Base-by-base conservation (phyloP, 768 basidiomycete genomes). In the Suillus discolor region DNA sequence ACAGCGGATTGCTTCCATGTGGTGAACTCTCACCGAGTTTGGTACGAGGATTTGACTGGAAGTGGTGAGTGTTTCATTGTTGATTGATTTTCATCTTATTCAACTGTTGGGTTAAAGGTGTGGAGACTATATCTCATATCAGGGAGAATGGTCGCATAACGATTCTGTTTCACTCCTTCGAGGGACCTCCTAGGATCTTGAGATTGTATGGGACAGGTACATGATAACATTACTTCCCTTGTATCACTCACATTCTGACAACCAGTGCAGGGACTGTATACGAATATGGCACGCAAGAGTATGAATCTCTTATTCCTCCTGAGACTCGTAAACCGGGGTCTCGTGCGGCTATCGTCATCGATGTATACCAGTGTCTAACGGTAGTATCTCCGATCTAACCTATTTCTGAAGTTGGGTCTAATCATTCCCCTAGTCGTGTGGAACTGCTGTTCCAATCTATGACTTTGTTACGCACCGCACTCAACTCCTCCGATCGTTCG, bases 21-120 rank as follows among this genome's bases (percentile, higher is more conserved):
- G 57, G 80, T 84, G 25, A 79, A 87, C 66, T 74, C 82, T 9
- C 83, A 78, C 60, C 79, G 76, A 62, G 88, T 89, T 8, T 92
- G 89, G 89, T 92, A 92, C 70, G 87, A 91, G 68, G 90, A 92
- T 72, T 78, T 90, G 39, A 83, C 84, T 7, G 90, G 90, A 8
- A 87, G 87, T 66, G 89, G 89, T 87, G 68, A 47, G 78, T 28
- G 25, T 41, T 39, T 18, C 6, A 20, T 7, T 28, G 57, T 20
- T 41, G 57, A 28, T 41, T 28, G 4, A 39, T 62, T 20, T 60
- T 9, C 5, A 34, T 60, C 31, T 60, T 9, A n/a, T 60, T 20
- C 9, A 36, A 61, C 8, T 15, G 47, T 25, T 25, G 18, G 38
- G 28, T 42, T 20, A 18, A 53, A 87, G 87, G 87, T 3, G 72